phyloP scores from a whole-genome alignment of 495 filamentous ascomycete genomes.

The Aspergillus olivimuriae region DNA sequence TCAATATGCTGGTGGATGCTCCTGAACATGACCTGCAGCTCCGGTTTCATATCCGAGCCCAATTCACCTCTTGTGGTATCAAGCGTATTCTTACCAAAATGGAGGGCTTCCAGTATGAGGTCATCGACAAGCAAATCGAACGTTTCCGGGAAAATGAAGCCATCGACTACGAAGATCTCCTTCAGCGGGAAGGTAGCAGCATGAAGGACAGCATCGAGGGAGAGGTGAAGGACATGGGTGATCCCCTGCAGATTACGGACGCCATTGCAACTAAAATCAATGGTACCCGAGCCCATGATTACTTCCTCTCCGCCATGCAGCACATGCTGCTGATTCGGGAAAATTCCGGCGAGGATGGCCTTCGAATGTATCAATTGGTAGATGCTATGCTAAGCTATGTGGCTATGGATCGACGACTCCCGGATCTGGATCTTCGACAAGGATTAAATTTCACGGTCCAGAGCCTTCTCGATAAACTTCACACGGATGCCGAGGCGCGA shows the following conservation, averaged over 20 bases:
- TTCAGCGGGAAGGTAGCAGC: constrained; percentile 84
- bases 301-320: constrained; percentile 92
- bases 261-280: constrained; percentile 84
- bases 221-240: constrained; percentile 89
- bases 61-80: constrained; percentile 94
- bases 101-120: constrained; percentile 97
- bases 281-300: constrained; percentile 81
- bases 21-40: constrained; percentile 83
- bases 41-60: constrained; percentile 88
- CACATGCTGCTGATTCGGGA: constrained; percentile 91
- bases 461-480: constrained; percentile 85
- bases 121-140: constrained; percentile 98
- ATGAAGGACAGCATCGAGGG: constrained; percentile 87
- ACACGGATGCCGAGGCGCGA: constrained; percentile 91
- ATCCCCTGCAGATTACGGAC: constrained; percentile 87
- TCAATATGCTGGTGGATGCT: constrained; percentile 96
- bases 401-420: constrained; percentile 92
- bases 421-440: constrained; percentile 95
- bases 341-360: constrained; percentile 84
- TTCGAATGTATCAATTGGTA: constrained; percentile 96
- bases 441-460: constrained; percentile 97
- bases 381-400: constrained; percentile 98
- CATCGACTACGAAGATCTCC: constrained; percentile 95
- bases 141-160: constrained; percentile 89
- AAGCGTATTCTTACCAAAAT: constrained; percentile 93